Conservation (phyloP, 768 basidiomycete species). For the Auriculariales sp. region DNA sequence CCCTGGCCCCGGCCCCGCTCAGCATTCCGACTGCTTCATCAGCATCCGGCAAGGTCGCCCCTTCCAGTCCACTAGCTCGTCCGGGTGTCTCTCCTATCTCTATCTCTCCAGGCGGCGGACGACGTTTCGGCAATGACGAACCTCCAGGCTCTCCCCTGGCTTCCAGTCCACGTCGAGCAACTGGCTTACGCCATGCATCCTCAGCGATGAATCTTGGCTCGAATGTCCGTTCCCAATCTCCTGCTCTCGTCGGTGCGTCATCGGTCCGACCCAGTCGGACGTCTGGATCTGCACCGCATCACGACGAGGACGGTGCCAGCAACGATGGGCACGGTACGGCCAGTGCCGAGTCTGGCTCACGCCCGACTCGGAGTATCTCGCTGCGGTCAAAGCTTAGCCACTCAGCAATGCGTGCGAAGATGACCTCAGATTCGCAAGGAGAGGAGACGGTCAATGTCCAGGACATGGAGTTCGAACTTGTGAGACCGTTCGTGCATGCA, state of each 20-base stretch:
- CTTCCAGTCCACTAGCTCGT: background rate
- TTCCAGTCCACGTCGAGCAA: slow-evolving; percentile 13
- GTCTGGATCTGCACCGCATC: slow-evolving; percentile 20
- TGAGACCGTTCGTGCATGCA: slow-evolving; percentile 31
- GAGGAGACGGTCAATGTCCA: slow-evolving; percentile 57
- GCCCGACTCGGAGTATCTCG: slow-evolving; percentile 13
- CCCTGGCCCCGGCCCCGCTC: background rate
- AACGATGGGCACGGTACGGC: slow-evolving; percentile 23
- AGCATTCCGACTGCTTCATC: background rate
- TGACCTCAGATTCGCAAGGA: slow-evolving; percentile 15
- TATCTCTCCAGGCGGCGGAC: background rate
- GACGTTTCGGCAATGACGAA: background rate
- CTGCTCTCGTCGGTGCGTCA: slow-evolving; percentile 5
- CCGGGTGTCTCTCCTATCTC: background rate
- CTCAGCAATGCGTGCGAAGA: slow-evolving; percentile 42
- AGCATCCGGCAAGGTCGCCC: background rate
- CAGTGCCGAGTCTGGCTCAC: slow-evolving; percentile 12
- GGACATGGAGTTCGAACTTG: slow-evolving; percentile 71
- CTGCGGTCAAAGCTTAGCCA: slow-evolving; percentile 54
- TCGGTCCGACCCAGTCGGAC: slow-evolving; percentile 2
- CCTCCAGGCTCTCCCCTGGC: background rate
- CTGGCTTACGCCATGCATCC: slow-evolving; percentile 8
- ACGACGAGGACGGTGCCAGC: slow-evolving; percentile 25
- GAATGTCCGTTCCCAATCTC: background rate
- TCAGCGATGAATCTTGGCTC: background rate